These are phyloP conservation scores for Dendrobium nobile DNA, from an alignment of 106 monocot genomes.

Conservation along the genomic window DNA sequence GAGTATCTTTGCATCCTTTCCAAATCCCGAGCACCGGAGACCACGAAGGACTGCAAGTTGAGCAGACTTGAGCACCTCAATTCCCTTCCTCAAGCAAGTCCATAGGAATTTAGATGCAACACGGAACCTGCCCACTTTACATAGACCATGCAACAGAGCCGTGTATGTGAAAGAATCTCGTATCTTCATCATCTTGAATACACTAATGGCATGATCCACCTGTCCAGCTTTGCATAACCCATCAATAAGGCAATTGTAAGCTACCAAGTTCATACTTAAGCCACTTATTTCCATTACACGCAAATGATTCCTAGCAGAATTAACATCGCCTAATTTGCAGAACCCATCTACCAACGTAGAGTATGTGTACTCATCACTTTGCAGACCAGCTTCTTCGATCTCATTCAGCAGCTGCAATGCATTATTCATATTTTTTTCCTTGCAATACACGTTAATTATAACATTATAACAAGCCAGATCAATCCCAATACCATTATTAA, in stretches of 20 bases:
- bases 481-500: constrained; percentile 34
- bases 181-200: constrained; percentile 50
- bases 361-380: constrained; percentile 69
- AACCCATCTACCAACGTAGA: constrained; percentile 72
- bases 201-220: constrained; percentile 50
- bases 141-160: constrained; percentile 63
- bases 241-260: constrained; percentile 72
- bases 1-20: constrained; percentile 50
- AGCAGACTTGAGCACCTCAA: constrained; percentile 45
- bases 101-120: constrained; percentile 52
- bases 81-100: constrained; percentile 41
- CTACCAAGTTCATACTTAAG: constrained; percentile 46
- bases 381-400: constrained; percentile 51
- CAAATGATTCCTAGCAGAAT: constrained; percentile 45
- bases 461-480: constrained; percentile 86
- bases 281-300: constrained; percentile 39
- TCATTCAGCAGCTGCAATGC: constrained; percentile 50
- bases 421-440: constrained; percentile 44
- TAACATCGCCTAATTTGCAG: constrained; percentile 49
- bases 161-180: constrained; percentile 84
- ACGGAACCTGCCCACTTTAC: constrained; percentile 39
- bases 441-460: constrained; percentile 57
- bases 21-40: constrained; percentile 44
- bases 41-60: constrained; percentile 56
- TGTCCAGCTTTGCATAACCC: constrained; percentile 56